Base-by-base conservation (phyloP, 2,329 filamentous ascomycete genomes). In the Penicillium sp. region DNA sequence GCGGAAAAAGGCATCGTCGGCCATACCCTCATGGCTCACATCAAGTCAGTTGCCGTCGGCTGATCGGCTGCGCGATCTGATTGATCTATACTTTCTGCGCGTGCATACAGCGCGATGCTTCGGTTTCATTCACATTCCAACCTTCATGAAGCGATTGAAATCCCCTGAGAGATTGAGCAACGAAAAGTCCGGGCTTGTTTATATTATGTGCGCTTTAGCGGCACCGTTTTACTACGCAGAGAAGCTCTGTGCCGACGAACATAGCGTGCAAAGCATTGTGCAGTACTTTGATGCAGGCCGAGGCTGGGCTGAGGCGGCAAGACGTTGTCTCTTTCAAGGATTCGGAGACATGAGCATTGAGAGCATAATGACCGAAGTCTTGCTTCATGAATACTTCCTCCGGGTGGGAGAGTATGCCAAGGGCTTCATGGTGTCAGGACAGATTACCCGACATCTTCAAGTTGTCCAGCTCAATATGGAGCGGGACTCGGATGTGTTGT, bases 281-380 rank as follows among this genome's bases (percentile, higher is more conserved):
- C 45, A 49, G 31, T 49, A 49, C 45, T 49, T 49, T 35, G 45
- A 49, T 17, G 45, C 45, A 49, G 45, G 45, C 31, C 28, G 45
- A 20, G 45, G 45, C 28, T 49, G 45, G 45, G 45, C 45, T n/a
- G 45, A 49, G 45, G 45, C 45, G 12, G 45, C 45, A 28, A 14
- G 45, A 10, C 45, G 35, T 28, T 49, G 45, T 49, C 45, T 49
- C 45, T 49, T 49, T 8, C 17, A n/a, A 7, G 28, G 31, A 14
- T 49, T 49, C 34, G 45, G 45, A 49, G 45, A 49, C 28, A 49
- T 35, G 45, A 28, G 45, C 15, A 49, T 35, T 4, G 45, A 49
- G 45, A 49, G 45, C 45, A 49, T 49, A 20, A 49, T 49, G 45
- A 49, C 45, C 10, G 45, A 49, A 15, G 45, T 49, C 10, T 20